Base-by-base conservation (phyloP, 441 rosid genomes). In the Pelargonium cotyledonis region DNA sequence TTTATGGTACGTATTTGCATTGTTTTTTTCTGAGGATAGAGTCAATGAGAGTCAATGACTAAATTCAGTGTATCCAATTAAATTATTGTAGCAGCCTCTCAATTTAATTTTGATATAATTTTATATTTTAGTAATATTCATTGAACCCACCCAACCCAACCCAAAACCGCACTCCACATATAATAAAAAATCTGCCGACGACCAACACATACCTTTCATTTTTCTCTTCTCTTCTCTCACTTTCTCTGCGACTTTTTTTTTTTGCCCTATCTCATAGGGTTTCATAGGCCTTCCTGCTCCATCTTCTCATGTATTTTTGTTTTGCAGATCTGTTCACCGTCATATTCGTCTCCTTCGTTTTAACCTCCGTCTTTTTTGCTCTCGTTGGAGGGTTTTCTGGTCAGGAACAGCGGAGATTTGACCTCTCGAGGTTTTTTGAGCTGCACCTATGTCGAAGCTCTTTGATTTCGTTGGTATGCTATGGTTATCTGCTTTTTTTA, bases 221-320 rank as follows among this genome's bases (percentile, higher is more conserved):
- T 47, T 15, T 47, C 55, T 47, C 4, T 10, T 12, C 14, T 4
- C 4, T n/a, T 47, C 49, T 44, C 49, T 44, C 49, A n/a, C n/a
- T 43, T 5, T 43, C 47, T 43, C 47, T 44, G 26, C 26, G 2
- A 23, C 49, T 44, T 44, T 47, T 47, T 47, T 12, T 46, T 46
- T 46, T 46, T 46, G 55, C 55, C 55, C 55, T 47, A 47, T 47
- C 55, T 47, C 14, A 46, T 47, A 47, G 55, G 55, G 55, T 47
- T 47, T 47, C 55, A 47, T 15, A 10, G 55, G 55, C 55, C 55
- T 47, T 47, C 26, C 26, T 47, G 55, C 55, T 47, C 55, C 55
- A 10, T 47, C 55, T 12, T 47, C 55, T 47, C 15, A 47, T 47
- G 55, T 10, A 10, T 47, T 47, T 47, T 11, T 3, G 55, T n/a